These are phyloP conservation scores for Tetracentron sinense DNA, from an alignment of 164 flowering plant species.

Conservation along the genomic window DNA sequence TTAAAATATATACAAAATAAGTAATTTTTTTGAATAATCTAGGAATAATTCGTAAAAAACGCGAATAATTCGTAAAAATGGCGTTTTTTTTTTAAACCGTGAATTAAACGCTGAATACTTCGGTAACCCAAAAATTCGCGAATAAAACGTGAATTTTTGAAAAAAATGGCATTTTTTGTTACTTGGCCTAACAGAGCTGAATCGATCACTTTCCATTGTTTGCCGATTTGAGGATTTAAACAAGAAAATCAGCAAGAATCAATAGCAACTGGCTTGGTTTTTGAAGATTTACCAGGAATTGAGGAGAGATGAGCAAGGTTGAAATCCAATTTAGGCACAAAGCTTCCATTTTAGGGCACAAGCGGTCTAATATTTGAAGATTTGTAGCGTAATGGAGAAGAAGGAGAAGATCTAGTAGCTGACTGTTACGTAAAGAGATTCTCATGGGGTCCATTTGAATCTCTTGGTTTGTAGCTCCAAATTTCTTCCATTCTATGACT, in stretches of 20 bases:
- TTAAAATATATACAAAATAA: too few species aligned
- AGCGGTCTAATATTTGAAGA: slow-evolving; percentile 28
- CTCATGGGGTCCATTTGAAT: slow-evolving; percentile 27
- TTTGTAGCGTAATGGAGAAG: neutral
- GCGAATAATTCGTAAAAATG: too few species aligned
- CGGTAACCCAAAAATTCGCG: too few species aligned
- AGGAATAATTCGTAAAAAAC: too few species aligned
- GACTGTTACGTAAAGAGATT: neutral
- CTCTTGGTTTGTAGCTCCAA: slow-evolving; percentile 9
- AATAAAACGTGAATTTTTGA: too few species aligned
- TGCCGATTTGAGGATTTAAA: slow-evolving; percentile 5
- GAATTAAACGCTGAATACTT: too few species aligned
- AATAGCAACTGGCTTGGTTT: slow-evolving; percentile 16
- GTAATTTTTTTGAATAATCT: too few species aligned
- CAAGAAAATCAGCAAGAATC: slow-evolving; percentile 17
- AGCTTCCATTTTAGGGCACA: slow-evolving; percentile 26
- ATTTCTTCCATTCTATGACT: neutral
- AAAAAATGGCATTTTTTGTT: too few species aligned
- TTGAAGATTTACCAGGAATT: slow-evolving; percentile 17
- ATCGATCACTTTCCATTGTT: slow-evolving; percentile 11
- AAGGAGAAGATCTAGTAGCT: slow-evolving; percentile 1
- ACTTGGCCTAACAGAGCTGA: too few species aligned
- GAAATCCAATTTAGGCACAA: too few species aligned
- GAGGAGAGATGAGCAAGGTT: slow-evolving; percentile 20
- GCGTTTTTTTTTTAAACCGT: too few species aligned